These are phyloP conservation scores for Ceratocystiopsis minuta DNA, from an alignment of 2,329 filamentous ascomycete species.

Conservation along the genomic window DNA sequence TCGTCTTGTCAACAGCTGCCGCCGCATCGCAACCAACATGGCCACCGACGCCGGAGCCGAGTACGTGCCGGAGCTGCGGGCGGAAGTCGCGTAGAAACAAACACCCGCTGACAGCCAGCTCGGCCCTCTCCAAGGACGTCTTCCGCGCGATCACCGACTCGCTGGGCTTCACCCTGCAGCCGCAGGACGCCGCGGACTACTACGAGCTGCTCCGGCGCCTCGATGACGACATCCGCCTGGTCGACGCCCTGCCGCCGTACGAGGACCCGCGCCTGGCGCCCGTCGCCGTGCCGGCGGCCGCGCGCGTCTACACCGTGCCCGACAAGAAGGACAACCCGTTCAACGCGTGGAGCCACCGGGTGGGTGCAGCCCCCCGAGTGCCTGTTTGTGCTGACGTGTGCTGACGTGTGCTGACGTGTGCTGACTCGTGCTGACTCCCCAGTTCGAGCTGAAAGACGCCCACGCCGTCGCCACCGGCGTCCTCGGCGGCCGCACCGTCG, in stretches of 20 bases:
- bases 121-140: slow-evolving; percentile 5
- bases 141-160: slow-evolving; percentile 6
- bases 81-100: too few species aligned
- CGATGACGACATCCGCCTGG: slow-evolving; percentile 12
- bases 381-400: not conserved
- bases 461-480: slow-evolving; percentile 21
- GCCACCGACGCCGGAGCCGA: too few species aligned
- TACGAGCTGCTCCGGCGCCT: slow-evolving; percentile 12
- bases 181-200: slow-evolving; percentile 14
- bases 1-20: too few species aligned
- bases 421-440: not conserved
- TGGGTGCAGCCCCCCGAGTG: not conserved
- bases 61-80: too few species aligned
- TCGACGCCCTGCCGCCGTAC: slow-evolving; percentile 14
- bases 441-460: slow-evolving; percentile 12
- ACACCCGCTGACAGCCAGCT: not conserved
- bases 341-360: slow-evolving; percentile 18
- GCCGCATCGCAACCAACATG: too few species aligned
- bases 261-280: slow-evolving; percentile 11
- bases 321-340: slow-evolving; percentile 13
- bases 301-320: slow-evolving; percentile 11
- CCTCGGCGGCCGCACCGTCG: slow-evolving; percentile 55
- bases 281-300: not conserved
- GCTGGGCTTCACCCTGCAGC: slow-evolving; percentile 7
- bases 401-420: too few species aligned